Base-by-base conservation (phyloP, 2,329 filamentous ascomycete genomes). In the Thielaviopsis cerberus region DNA sequence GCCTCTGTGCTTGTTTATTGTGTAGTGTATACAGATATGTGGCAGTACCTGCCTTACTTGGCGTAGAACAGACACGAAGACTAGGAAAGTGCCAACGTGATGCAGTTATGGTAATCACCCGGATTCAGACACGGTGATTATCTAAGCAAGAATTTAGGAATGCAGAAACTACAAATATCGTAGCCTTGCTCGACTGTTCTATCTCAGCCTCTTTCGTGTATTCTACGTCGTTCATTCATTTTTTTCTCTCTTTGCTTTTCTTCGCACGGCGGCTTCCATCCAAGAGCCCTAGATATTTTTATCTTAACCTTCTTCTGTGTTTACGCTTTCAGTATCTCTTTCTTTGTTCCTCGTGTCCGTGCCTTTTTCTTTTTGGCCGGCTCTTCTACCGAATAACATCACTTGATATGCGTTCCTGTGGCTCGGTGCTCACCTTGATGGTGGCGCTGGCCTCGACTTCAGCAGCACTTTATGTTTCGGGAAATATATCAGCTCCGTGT, bases 401-500 rank as follows among this genome's bases (percentile, higher is more conserved):
- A 48, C 41, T 48, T 48, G 41, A 26, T 17, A 58, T 58, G 57
- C 52, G 26, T 50, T 25, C 26, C 22, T 41, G 27, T n/a, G 20
- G 15, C n/a, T 37, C 22, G 20, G 52, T 26, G 17, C 45, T 37
- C 20, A 13, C 57, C 17, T 24, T 53, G 55, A 55, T 53, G 27
- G 20, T 63, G 63, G 61, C 58, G 63, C 15, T 53, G 51, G 51
- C 55, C 13, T 22, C 26, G 4, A 10, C 7, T 15, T 20, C 57
- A 4, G 23, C 26, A 17, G 77, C 75, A 13, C 67, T 85, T 22
- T 84, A 79, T 67, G 70, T 72, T 63, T 80, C 84, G 67, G 81
- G 80, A 63, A 76, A 75, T 2, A 71, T 80, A 48, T 73, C 77
- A 60, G 78, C 81, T 2, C 81, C 82, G 0, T 86, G 82, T 68